These are phyloP conservation scores for Magnaporthiopsis rhizophila DNA, from an alignment of 2,329 filamentous ascomycete species.

Conservation along the genomic window DNA sequence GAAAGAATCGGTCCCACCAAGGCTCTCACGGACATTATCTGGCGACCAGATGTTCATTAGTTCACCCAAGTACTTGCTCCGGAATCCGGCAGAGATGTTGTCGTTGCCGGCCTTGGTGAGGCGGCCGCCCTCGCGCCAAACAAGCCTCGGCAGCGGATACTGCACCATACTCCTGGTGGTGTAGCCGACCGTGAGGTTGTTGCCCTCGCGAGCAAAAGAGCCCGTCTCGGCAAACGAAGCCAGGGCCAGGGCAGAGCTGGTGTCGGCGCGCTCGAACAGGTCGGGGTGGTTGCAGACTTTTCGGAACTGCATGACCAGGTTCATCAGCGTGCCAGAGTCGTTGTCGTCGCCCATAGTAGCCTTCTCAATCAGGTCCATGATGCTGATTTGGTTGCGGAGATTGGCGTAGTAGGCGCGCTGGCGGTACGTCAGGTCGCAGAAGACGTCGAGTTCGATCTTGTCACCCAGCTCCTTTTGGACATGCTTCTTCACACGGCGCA, in stretches of 20 bases:
- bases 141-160: constrained; percentile 69
- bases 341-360: constrained; percentile 88
- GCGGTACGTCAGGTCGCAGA: constrained; percentile 93
- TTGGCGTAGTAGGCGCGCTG: constrained; percentile 91
- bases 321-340: constrained; percentile 95
- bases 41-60: constrained; percentile 88
- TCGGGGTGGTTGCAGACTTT: constrained; percentile 99
- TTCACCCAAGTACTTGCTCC: constrained; percentile 65
- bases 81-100: constrained; percentile 73
- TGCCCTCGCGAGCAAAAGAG: constrained; percentile 86
- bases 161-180: constrained; percentile 82
- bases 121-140: constrained; percentile 76
- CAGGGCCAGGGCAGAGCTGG: constrained; percentile 74
- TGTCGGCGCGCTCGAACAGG: constrained; percentile 90
- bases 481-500: constrained; percentile 98
- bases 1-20: constrained; percentile 58
- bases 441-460: constrained; percentile 95
- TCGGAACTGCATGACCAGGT: constrained; percentile 98
- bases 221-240: constrained; percentile 91
- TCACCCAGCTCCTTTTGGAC: constrained; percentile 98
- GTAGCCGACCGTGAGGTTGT: constrained; percentile 71
- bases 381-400: constrained; percentile 92
- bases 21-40: constrained; percentile 63
- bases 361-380: constrained; percentile 98
- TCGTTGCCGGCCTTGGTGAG: constrained; percentile 64